Conservation (phyloP, 495 filamentous ascomycete genomes). For the Trichocladium uniseriatum region DNA sequence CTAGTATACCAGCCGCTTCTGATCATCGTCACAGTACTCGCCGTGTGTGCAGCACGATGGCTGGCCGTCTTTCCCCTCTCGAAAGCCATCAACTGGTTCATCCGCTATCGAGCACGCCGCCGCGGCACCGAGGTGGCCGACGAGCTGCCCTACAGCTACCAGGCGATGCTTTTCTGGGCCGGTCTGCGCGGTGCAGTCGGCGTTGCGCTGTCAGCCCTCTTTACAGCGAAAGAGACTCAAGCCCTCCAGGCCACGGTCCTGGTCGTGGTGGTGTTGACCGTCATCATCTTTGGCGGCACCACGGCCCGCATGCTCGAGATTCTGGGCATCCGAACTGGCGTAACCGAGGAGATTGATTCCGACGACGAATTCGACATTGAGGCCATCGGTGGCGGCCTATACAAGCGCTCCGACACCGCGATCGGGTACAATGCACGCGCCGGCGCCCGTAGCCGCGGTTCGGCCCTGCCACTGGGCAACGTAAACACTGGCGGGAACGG, state of each 20-base stretch:
- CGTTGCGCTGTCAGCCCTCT: slow-evolving; percentile 86
- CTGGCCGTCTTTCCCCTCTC: slow-evolving; percentile 91
- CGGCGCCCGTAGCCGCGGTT: slow-evolving; percentile 32
- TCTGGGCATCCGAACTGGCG: slow-evolving; percentile 83
- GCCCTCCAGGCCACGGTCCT: slow-evolving; percentile 84
- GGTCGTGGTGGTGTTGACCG: slow-evolving; percentile 92
- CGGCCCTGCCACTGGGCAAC: slow-evolving; percentile 46
- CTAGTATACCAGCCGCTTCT: slow-evolving; percentile 93
- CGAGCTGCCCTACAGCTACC: slow-evolving; percentile 85
- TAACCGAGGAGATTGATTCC: slow-evolving; percentile 90
- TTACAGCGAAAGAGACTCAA: slow-evolving; percentile 66
- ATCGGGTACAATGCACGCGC: slow-evolving; percentile 64
- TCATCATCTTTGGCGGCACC: slow-evolving; percentile 97
- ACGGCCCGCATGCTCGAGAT: slow-evolving; percentile 99
- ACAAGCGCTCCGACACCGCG: slow-evolving; percentile 59
- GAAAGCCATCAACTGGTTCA: slow-evolving; percentile 83
- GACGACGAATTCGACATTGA: slow-evolving; percentile 99
- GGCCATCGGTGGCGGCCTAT: slow-evolving; percentile 63
- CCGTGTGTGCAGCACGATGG: slow-evolving; percentile 87
- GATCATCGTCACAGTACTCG: slow-evolving; percentile 81
- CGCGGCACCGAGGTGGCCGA: slow-evolving; percentile 69
- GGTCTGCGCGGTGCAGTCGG: slow-evolving; percentile 92
- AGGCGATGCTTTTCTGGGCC: slow-evolving; percentile 98
- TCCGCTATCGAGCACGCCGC: slow-evolving; percentile 76
- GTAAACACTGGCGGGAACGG: slow-evolving; percentile 27